Base-by-base conservation (phyloP, 768 basidiomycete genomes). In the Auricularia sp. region DNA sequence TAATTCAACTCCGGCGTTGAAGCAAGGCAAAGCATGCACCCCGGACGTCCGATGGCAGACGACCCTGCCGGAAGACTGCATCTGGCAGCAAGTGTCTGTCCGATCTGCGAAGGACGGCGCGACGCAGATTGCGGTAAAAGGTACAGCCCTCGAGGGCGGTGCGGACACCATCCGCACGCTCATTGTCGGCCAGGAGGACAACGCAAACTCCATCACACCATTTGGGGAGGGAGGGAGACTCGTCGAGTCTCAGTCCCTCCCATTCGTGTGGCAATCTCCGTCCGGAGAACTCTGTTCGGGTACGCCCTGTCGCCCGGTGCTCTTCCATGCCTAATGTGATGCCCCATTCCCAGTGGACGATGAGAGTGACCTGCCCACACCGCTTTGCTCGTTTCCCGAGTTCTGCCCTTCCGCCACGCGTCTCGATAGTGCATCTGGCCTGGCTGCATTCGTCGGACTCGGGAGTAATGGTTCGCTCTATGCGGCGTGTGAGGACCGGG, bases 361-460 rank as follows among this genome's bases (percentile, higher is more conserved):
- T 39, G 36, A 62, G 3, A 72, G 68, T 62, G 71, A 71, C n/a
- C 18, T 69, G 8, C 56, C 69, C 36, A 64, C 65, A 42, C 68
- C 65, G 70, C 67, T 75, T 21, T 70, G 80, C 14, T 68, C 74
- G 1, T 84, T 92, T 67, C 81, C 83, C 0, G 85, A 85, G 67
- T 84, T 86, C 70, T 92, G 88, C 70, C 72, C 82, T 14, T 33
- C 56, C 14, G 47, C 36, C 78, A 78, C 61, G 73, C 79, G 0
- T 35, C 29, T 62, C 24, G 75, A 79, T 2, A 63, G 72, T 4
- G 24, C 72, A 3, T 65, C 75, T 5, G 62, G 66, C 18, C 64
- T 64, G 42, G 65, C 66, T 14, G 64, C 87, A 0, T 82, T 85
- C 68, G 71, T 94, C 64, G 93, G 90, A 0, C 81, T 90, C 63